phyloP scores from a whole-genome alignment of 768 basidiomycete species.

The Steccherinum ochraceum region DNA sequence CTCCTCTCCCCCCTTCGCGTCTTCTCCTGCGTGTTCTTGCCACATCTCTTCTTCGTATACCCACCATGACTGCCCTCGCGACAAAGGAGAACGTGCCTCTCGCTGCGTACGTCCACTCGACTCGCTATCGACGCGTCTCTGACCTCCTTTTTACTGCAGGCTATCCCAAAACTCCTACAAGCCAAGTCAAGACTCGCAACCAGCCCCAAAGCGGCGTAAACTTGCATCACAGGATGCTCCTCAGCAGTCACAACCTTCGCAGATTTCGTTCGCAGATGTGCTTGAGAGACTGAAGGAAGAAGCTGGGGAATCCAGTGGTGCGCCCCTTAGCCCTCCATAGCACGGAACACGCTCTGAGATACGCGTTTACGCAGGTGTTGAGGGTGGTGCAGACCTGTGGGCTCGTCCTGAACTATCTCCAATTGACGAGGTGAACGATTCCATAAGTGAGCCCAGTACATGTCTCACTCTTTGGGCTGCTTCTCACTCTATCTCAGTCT shows the following conservation, averaged over 20 bases:
- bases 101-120: background rate
- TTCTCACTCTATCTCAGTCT: slow-evolving; percentile 42
- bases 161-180: slow-evolving; percentile 3
- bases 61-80: slow-evolving; percentile 9
- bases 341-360: background rate
- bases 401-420: slow-evolving; percentile 49
- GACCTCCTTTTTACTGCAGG: background rate
- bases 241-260: slow-evolving; percentile 22
- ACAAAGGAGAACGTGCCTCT: slow-evolving; percentile 15
- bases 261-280: slow-evolving; percentile 33
- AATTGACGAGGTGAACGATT: slow-evolving; percentile 55
- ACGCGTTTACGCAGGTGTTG: slow-evolving; percentile 42
- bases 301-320: slow-evolving; percentile 19
- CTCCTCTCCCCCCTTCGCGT: no score
- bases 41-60: no score
- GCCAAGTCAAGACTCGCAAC: slow-evolving; percentile 15
- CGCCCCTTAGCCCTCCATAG: slow-evolving; percentile 6
- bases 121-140: background rate
- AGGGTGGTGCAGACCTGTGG: slow-evolving; percentile 79
- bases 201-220: slow-evolving; percentile 28
- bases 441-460: slow-evolving; percentile 49
- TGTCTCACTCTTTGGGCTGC: background rate
- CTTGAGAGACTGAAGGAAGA: slow-evolving; percentile 30
- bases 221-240: slow-evolving; percentile 20
- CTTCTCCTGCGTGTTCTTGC: no score